phyloP scores from a whole-genome alignment of 176 grass and related monocot species.

The Otatea glauca region DNA sequence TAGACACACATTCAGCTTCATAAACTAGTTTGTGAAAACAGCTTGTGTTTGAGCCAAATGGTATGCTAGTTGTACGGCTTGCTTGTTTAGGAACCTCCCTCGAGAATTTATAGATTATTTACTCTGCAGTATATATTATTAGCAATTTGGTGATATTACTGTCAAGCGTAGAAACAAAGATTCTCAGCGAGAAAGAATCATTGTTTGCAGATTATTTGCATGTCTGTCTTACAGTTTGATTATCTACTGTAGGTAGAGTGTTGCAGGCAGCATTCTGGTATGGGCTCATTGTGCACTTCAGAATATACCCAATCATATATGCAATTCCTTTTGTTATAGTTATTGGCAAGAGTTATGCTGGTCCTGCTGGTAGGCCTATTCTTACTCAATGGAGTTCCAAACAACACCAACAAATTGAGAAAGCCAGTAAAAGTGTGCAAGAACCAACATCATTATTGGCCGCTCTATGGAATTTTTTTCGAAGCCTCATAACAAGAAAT shows the following conservation, averaged over 20 bases:
- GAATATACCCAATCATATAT: constrained; percentile 97
- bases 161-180: background rate
- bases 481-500: constrained; percentile 62
- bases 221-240: constrained; percentile 34
- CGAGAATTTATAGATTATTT: background rate
- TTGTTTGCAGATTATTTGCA: constrained; percentile 4
- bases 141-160: background rate
- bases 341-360: constrained; percentile 59
- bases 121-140: background rate
- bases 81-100: background rate
- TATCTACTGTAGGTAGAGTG: constrained; percentile 66
- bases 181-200: background rate
- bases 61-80: background rate
- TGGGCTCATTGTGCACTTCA: constrained; percentile 89
- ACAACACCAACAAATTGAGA: constrained; percentile 39
- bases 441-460: constrained; percentile 32
- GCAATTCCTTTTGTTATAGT: constrained; percentile 77
- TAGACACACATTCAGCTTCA: background rate
- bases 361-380: constrained; percentile 46
- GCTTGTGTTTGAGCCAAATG: background rate
- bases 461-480: constrained; percentile 45
- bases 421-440: constrained; percentile 38
- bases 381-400: constrained; percentile 61
- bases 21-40: background rate
- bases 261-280: constrained; percentile 93